Base-by-base conservation (phyloP, 75 land plant species). In the Sequoiadendron giganteum region DNA sequence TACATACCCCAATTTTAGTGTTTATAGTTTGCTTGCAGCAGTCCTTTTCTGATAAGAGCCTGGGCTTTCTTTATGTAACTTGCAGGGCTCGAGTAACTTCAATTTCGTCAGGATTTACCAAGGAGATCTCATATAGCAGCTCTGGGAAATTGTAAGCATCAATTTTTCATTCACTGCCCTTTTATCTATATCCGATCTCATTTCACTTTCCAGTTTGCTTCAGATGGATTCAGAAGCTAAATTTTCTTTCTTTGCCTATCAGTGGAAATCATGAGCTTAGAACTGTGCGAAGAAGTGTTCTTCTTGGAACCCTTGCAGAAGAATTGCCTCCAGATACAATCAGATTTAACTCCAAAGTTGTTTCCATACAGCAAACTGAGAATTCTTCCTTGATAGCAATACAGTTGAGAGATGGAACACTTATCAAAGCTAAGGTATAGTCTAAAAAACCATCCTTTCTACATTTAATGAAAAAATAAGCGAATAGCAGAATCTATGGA, bases 251-350 rank as follows among this genome's bases (percentile, higher is more conserved):
- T 25, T 82, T 81, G 28, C 45, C 45, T 40, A 81, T 25, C 75
- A 93, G 89, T 15, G 80, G 87, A 48, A 47, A 87, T 28, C 88
- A 87, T 72, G 95, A 95, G 84, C 85, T 91, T 15, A 88, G 96
- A 0, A 78, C 90, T 77, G 89, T 95, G 75, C 88, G 55, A 19
- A 91, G 96, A 81, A 86, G 89, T 42, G 42, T 85, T 43, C 85
- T 95, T 47, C 86, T 94, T 15, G 95, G 91, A 90, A 34, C 93
- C 4, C 88, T 95, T 19, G 91, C 79, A 25, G 89, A 86, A 81
- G 91, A 95, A 45, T 91, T 95, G 43, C 94, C 96, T 19, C 42
- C 56, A 19, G 94, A 87, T 15, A 94, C 93, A 19, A 90, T 95
- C 40, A 92, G 91, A 73, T 95, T 73, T 68, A 89, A 91, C 16